Evolutionary conservation across 2,329 filamentous ascomycete genomes (phyloP).

Genomic region (Bipolaris bicolor): DNA sequence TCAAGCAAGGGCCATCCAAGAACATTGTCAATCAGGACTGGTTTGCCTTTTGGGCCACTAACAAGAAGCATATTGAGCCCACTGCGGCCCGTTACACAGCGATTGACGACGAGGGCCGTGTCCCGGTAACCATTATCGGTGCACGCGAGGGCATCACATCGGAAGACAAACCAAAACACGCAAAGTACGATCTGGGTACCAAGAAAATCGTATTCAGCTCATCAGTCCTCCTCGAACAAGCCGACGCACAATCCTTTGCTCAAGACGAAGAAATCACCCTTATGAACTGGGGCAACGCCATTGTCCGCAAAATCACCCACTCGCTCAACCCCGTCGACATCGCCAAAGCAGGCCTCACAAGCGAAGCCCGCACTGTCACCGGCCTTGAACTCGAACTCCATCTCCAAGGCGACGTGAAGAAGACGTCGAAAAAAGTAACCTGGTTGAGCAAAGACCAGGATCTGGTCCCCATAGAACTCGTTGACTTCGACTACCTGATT

Average conservation of each 20-base stretch:
- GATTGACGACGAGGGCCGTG: constrained; percentile 71
- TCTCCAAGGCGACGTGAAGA: constrained; percentile 90
- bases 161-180: constrained; percentile 83
- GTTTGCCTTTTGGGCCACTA: constrained; percentile 65
- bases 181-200: constrained; percentile 85
- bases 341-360: constrained; percentile 52
- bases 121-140: constrained; percentile 73
- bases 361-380: constrained; percentile 59
- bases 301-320: constrained; percentile 70
- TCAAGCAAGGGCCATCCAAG: constrained; percentile 82
- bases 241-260: constrained; percentile 80
- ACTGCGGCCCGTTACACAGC: constrained; percentile 57
- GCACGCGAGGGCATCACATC: constrained; percentile 60
- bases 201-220: constrained; percentile 85
- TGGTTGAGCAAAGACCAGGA: constrained; percentile 84
- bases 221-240: constrained; percentile 85
- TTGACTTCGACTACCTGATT: constrained; percentile 94
- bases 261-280: constrained; percentile 90
- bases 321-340: constrained; percentile 54
- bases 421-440: constrained; percentile 94
- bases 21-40: constrained; percentile 87
- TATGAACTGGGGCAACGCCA: constrained; percentile 95
- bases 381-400: constrained; percentile 83
- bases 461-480: constrained; percentile 81
- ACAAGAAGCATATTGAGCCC: constrained; percentile 61